Evolutionary conservation across 2,329 filamentous ascomycete species (phyloP).

Genomic region (Monascus ruber): DNA sequence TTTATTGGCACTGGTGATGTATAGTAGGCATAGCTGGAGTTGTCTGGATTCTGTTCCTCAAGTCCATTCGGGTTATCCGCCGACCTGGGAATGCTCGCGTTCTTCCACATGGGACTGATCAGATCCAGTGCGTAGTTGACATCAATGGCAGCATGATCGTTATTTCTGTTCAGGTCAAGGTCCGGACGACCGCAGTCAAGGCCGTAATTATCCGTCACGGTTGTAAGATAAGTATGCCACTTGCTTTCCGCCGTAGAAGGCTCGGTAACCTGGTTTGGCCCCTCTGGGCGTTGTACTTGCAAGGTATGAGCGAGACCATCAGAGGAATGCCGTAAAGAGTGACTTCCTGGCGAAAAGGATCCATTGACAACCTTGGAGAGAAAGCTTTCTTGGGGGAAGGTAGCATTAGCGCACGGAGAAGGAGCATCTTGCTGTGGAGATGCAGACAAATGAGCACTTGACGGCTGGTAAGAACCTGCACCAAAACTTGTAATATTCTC

Average conservation of each 20-base stretch:
- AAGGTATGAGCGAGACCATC: not conserved
- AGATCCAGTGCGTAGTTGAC: constrained; percentile 30
- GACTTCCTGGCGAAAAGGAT: not conserved
- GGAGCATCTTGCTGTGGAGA: not conserved
- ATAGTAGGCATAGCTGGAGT: constrained; percentile 57
- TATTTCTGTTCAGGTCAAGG: constrained; percentile 57
- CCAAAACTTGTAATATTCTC: too few species aligned
- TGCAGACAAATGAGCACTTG: too few species aligned
- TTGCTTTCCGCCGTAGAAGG: constrained; percentile 14
- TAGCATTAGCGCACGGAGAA: not conserved
- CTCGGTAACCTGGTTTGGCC: constrained; percentile 3
- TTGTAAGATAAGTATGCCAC: constrained; percentile 21
- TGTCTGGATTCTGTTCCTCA: constrained; percentile 29
- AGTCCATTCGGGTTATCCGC: constrained; percentile 1
- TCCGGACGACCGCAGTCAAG: constrained; percentile 61
- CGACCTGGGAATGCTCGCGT: constrained; percentile 1
- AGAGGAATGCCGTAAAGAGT: constrained; percentile 24
- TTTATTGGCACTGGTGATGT: constrained; percentile 55
- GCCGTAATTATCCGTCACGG: constrained; percentile 45
- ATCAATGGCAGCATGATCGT: constrained; percentile 57
- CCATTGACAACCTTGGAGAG: not conserved
- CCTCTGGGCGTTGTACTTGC: not conserved
- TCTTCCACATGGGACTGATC: constrained; percentile 9
- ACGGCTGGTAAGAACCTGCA: too few species aligned
- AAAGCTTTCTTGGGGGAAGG: not conserved